Base-by-base conservation (phyloP, 2,329 filamentous ascomycete genomes). In the Alternaria sp. region DNA sequence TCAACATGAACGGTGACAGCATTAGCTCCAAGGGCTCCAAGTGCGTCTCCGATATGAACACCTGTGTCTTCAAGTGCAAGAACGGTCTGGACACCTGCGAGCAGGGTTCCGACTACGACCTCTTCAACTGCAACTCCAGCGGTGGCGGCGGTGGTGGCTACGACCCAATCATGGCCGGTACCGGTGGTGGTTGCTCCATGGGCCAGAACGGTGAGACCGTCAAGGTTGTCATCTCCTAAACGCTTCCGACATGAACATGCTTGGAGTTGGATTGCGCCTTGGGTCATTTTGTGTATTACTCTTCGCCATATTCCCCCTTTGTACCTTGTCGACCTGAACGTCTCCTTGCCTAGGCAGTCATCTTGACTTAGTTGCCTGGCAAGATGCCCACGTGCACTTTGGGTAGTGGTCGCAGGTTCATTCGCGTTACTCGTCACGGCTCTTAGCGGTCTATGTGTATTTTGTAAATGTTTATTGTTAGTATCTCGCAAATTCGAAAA, bases 21-120 rank as follows among this genome's bases (percentile, higher is more conserved):
- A 82, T 84, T 75, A 72, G 68, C 55, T 74, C 79, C 59, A 77
- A 79, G 55, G 75, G 73, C 55, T 76, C 74, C 63, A 79, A 81
- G 62, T 85, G 83, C 73, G 69, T 73, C 12, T 78, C 80, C 36
- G 75, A 82, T 68, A 80, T 83, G 78, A 60, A 75, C 19, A 77
- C 67, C 6, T 85, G 83, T 71, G 80, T 80, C 51, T 85, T 82
- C 74, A 67, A 73, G 68, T 85, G 83, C 77, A 76, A 76, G 62
- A 62, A 72, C 52, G 63, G 59, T 47, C 69, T 54, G n/a, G 28
- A 25, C 26, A 75, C 72, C 10, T 83, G 82, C 67, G 76, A 73
- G 28, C 67, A 67, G n/a, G 75, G 77, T 23, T 44, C 59, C n/a
- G 68, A 72, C 67, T 84, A 83, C 71, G 61, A 75, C 17, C 77